Conservation (phyloP, 352 stramenopile genomes). For the Phytophthora boehmeriae region DNA sequence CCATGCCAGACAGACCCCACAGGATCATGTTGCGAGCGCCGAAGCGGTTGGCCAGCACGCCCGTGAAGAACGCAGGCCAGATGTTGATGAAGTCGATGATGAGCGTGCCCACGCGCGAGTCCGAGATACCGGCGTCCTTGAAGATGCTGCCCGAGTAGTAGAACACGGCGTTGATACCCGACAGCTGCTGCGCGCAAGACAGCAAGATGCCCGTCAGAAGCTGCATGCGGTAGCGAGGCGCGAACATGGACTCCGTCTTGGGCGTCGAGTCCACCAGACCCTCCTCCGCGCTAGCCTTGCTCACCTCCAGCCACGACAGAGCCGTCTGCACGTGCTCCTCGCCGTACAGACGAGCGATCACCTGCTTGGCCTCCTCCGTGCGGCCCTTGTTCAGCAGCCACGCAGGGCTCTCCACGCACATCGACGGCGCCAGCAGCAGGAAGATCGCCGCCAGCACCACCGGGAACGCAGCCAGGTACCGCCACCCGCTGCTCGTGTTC, state of each 20-base stretch:
- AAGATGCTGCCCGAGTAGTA: constrained; percentile 3
- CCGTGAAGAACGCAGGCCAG: constrained; percentile 2
- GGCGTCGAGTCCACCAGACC: constrained; percentile 5
- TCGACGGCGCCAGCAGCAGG: constrained; percentile 19
- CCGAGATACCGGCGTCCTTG: constrained; percentile 3
- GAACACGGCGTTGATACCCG: constrained; percentile 3
- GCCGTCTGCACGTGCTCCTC: constrained; percentile 33
- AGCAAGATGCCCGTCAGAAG: not conserved
- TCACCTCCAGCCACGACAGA: constrained; percentile 1
- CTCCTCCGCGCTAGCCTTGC: constrained; percentile 5
- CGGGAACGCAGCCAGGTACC: constrained; percentile 28
- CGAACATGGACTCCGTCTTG: constrained; percentile 2
- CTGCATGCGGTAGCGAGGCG: constrained; percentile 1
- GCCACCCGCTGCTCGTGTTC: constrained; percentile 29
- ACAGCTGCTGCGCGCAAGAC: constrained; percentile 3
- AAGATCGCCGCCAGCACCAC: constrained; percentile 18
- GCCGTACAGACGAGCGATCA: constrained; percentile 38
- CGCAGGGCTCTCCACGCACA: constrained; percentile 33
- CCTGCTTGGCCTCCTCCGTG: constrained; percentile 24
- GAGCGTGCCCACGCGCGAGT: constrained; percentile 2
- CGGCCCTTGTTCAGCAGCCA: constrained; percentile 52
- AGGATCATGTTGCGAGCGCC: constrained; percentile 3
- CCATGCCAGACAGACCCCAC: constrained; percentile 2
- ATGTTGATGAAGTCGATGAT: constrained; percentile 8
- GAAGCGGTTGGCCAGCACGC: constrained; percentile 4